Percentiles rank a stretch among this genome's conserved stretches.
phyloP scores from a whole-genome alignment of 2,329 filamentous ascomycete genomes.

The Thielaviopsis punctulata region DNA sequence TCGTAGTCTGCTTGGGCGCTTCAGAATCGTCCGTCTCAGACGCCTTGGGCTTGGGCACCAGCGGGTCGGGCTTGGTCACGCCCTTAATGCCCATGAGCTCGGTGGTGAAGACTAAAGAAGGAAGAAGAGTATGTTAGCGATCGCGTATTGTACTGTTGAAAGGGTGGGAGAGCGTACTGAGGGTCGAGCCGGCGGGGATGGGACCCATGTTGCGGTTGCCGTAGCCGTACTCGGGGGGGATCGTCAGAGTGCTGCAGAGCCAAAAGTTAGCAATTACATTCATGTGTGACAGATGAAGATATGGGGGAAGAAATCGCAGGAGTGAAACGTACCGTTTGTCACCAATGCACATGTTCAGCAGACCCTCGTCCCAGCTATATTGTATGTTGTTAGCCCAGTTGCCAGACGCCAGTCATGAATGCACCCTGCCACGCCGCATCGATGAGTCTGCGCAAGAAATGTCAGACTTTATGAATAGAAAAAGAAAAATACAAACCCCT shows the following conservation, averaged over 20 bases:
- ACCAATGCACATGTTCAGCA: slow-evolving; percentile 87
- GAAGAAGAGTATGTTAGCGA: too few species aligned
- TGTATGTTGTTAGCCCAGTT: slow-evolving; percentile 2
- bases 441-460: too few species aligned
- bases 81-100: slow-evolving; percentile 74
- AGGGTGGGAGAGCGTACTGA: slow-evolving; percentile 34
- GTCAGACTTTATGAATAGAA: too few species aligned
- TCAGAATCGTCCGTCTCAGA: slow-evolving; percentile 16
- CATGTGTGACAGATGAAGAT: neutral
- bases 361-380: slow-evolving; percentile 68
- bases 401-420: too few species aligned
- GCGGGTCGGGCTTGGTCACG: slow-evolving; percentile 34
- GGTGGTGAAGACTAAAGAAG: slow-evolving; percentile 61
- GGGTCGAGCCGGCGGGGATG: slow-evolving; percentile 64
- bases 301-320: neutral
- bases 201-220: slow-evolving; percentile 60
- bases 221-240: slow-evolving; percentile 76
- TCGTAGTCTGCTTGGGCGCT: slow-evolving; percentile 11
- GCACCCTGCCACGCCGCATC: too few species aligned
- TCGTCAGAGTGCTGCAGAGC: slow-evolving; percentile 51
- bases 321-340: slow-evolving; percentile 48
- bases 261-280: slow-evolving; percentile 13
- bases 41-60: slow-evolving; percentile 24
- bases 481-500: slow-evolving; percentile 42
- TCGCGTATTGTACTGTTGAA: slow-evolving; percentile 8